These are phyloP conservation scores for Pneumocystis murina DNA, from an alignment of 1,139 yeast genomes.

Conservation along the genomic window DNA sequence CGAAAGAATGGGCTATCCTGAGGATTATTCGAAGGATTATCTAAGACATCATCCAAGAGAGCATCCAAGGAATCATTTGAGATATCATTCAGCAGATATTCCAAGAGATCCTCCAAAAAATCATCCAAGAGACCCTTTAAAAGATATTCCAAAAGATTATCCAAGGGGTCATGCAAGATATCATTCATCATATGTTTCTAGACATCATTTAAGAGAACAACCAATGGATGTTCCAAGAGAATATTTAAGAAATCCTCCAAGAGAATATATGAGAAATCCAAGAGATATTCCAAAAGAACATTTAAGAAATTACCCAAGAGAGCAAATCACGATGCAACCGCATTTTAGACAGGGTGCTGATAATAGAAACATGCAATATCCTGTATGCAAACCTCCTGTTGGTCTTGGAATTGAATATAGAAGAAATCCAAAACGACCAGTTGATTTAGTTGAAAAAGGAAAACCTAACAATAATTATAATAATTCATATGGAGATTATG, in stretches of 20 bases:
- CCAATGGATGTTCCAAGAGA: neutral
- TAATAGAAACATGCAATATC: neutral
- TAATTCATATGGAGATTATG: neutral
- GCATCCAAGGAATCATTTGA: neutral
- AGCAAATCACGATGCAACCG: neutral
- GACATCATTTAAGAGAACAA: neutral
- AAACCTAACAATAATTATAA: neutral
- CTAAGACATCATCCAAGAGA: neutral
- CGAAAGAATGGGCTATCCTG: neutral
- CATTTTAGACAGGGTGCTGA: neutral
- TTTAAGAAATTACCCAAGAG: neutral
- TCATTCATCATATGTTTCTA: neutral
- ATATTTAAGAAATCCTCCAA: neutral
- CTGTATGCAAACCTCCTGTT: neutral
- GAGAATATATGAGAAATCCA: neutral
- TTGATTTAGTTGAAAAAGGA: neutral
- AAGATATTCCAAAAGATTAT: neutral
- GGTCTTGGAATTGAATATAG: neutral
- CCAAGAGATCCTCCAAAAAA: neutral
- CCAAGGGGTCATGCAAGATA: neutral
- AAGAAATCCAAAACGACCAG: neutral
- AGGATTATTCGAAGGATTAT: neutral
- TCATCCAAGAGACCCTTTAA: neutral
- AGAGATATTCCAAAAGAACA: neutral
- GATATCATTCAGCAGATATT: neutral